Evolutionary conservation across 1,284 basidiomycete genomes (phyloP).

Genomic region (Phellinidium pouzarii): DNA sequence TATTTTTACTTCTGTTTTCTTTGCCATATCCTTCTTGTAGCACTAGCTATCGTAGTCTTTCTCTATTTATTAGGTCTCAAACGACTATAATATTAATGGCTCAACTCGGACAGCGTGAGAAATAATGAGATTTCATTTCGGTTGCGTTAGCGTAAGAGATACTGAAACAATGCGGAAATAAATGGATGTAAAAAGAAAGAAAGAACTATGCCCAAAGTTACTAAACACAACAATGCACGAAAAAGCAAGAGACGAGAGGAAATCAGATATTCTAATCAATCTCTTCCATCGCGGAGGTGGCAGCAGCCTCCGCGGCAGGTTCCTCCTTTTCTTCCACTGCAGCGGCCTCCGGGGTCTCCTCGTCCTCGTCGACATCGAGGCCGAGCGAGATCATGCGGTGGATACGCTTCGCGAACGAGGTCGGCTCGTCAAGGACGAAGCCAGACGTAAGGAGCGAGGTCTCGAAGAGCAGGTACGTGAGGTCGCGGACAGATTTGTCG

Average conservation of each 20-base stretch:
- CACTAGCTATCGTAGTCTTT: not conserved
- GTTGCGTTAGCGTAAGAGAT: constrained; percentile 6
- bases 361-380: constrained; percentile 77
- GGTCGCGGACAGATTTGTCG: constrained; percentile 96
- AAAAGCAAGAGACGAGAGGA: constrained; percentile 14
- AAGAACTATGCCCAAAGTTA: constrained; percentile 8
- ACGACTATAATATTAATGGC: not conserved
- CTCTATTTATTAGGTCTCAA: not conserved
- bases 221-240: constrained; percentile 7
- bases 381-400: constrained; percentile 95
- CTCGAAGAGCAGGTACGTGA: constrained; percentile 95
- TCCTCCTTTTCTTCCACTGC: constrained; percentile 32
- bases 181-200: not conserved
- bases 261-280: constrained; percentile 52
- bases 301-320: constrained; percentile 29
- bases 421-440: constrained; percentile 93
- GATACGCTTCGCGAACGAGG: constrained; percentile 93
- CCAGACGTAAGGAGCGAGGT: constrained; percentile 91
- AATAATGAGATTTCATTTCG: not conserved
- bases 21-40: not conserved
- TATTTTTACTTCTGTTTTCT: not conserved
- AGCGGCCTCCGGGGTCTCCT: constrained; percentile 27
- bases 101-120: not conserved
- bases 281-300: constrained; percentile 80
- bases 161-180: constrained; percentile 5